Base-by-base conservation (phyloP, 148 eudicot species). In the Mesembryanthemum crystallinum region DNA sequence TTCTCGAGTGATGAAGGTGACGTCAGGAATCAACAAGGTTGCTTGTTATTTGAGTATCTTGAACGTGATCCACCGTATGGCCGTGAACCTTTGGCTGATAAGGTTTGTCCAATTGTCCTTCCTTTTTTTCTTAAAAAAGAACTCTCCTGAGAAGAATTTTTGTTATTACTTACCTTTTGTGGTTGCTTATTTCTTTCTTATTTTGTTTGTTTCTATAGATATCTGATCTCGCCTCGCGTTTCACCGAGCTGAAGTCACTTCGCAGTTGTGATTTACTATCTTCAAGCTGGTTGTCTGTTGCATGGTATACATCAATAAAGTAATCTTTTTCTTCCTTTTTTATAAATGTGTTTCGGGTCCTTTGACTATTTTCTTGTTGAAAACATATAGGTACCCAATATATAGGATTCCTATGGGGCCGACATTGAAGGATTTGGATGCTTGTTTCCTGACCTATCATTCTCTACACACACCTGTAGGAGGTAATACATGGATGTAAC, bases 341-440 rank as follows among this genome's bases (percentile, higher is more conserved):
- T 13, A 32, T 15, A 1, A n/a, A 18, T 76, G 64, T 73, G 39
- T 35, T 35, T 35, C 39, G 21, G 7, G 13, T 66, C 27, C 2
- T 20, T 9, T 61, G 61, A 6, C 58, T 0, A 20, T 28, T 17
- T 24, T 15, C 66, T 20, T 76, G 13, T 45, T 43, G 74, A 79
- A 58, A 71, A 73, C 18, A 65, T 67, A 59, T 76, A 94, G 98
- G 98, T 94, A 94, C 83, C 98, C 97, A 12, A 94, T 94, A 55
- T 94, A 94, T 81, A 90, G 98, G 76, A 92, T 94, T 79, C 98
- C 98, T 42, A 85, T 74, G 52, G 97, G 96, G 45, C 96, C 90
- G 69, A 89, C 96, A 28, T 78, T 94, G 63, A 81, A 81, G 74
- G 93, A 94, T 85, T 67, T 94, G 83, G 97, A 94, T 83, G 97